Conservation (phyloP, 805 yeast genomes). For the Candida odintsovae region DNA sequence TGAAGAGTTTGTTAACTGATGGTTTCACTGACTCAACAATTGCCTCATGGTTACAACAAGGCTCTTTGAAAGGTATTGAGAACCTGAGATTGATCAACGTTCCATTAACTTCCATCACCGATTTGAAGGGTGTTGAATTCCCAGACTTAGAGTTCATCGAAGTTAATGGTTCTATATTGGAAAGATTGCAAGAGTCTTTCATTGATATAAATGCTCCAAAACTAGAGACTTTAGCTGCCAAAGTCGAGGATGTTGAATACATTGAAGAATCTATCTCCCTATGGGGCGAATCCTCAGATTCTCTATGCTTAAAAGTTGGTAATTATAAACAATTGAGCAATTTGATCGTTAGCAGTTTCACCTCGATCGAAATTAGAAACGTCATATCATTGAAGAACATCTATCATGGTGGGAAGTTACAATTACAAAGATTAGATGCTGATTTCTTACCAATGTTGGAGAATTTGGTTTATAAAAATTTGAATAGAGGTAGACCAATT, state of each 20-base stretch:
- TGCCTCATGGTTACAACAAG: not conserved
- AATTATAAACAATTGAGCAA: not conserved
- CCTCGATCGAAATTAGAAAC: conserved; percentile 1
- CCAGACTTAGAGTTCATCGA: conserved; percentile 3
- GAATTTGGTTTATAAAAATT: conserved; percentile 1
- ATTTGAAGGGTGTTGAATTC: not conserved
- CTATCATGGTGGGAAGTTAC: conserved; percentile 5
- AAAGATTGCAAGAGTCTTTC: not conserved
- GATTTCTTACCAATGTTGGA: conserved; percentile 5
- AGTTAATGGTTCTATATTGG: conserved; percentile 2
- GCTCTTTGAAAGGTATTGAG: not conserved
- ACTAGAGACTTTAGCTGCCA: conserved; percentile 10
- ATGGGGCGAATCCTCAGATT: conserved; percentile 4
- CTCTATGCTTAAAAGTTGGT: conserved; percentile 1
- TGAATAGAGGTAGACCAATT: conserved; percentile 2
- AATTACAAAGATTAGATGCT: conserved; percentile 6
- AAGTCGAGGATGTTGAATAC: conserved; percentile 6
- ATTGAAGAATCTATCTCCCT: conserved; percentile 1
- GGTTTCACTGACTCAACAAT: not conserved
- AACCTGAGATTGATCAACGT: conserved; percentile 1
- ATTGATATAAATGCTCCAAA: conserved; percentile 1
- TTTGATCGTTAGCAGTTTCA: not conserved
- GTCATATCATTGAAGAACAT: not conserved
- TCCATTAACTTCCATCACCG: not conserved
- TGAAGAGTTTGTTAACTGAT: not conserved